These are phyloP conservation scores for Eragrostis nindensis DNA, from an alignment of 176 grass and related monocot genomes.

Conservation along the genomic window DNA sequence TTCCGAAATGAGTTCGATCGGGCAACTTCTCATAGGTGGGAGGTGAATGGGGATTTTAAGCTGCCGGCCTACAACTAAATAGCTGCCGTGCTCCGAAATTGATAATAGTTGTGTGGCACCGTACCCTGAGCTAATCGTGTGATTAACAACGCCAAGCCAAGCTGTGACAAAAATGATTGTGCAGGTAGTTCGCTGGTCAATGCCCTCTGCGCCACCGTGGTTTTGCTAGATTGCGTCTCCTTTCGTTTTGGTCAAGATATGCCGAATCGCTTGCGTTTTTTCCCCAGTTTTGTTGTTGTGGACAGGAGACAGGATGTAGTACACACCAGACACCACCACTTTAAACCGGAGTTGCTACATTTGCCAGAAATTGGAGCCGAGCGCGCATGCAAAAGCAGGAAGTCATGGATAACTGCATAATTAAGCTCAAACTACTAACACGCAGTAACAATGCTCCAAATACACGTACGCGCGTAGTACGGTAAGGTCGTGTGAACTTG, in stretches of 20 bases:
- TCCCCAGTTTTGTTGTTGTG: too few species aligned
- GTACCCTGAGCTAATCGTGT: conserved; percentile 12
- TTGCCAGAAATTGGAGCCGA: too few species aligned
- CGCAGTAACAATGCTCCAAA: neutral
- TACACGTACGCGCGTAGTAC: neutral
- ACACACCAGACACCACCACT: too few species aligned
- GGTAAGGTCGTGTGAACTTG: neutral
- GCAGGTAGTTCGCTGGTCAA: conserved; percentile 14
- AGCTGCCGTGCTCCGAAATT: neutral
- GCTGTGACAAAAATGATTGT: conserved; percentile 23
- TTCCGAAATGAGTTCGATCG: conserved; percentile 9
- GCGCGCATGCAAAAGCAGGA: too few species aligned
- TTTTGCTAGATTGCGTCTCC: conserved; percentile 9
- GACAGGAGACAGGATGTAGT: too few species aligned
- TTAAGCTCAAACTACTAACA: neutral
- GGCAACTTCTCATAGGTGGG: conserved; percentile 8
- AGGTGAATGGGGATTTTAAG: neutral
- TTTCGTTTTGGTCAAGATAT: neutral
- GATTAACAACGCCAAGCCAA: neutral
- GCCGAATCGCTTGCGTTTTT: neutral
- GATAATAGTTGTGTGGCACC: neutral
- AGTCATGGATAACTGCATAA: too few species aligned
- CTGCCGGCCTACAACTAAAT: neutral
- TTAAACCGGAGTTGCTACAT: too few species aligned
- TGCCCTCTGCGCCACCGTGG: conserved; percentile 23